phyloP scores from a whole-genome alignment of 768 basidiomycete species.

The Tricholoma hemisulphureum region DNA sequence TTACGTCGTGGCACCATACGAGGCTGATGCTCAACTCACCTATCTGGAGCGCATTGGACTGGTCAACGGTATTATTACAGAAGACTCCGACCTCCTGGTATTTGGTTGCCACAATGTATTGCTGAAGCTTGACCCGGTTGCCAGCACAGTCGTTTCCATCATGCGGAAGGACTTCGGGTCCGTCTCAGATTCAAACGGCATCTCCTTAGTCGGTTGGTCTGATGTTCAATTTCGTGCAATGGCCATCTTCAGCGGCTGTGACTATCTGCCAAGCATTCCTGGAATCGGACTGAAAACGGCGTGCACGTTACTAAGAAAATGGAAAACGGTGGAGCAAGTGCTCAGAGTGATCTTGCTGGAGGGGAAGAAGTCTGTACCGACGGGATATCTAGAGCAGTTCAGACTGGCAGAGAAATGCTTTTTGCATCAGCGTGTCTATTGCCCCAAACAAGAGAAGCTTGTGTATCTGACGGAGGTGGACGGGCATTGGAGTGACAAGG shows the following conservation, averaged over 20 bases:
- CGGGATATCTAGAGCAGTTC: conserved; percentile 73
- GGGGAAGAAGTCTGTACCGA: conserved; percentile 80
- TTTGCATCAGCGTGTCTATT: conserved; percentile 88
- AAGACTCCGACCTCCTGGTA: conserved; percentile 96
- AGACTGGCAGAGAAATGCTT: conserved; percentile 88
- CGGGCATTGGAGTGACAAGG: conserved; percentile 54
- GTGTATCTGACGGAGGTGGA: conserved; percentile 68
- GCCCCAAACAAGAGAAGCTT: conserved; percentile 62
- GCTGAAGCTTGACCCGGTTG: conserved; percentile 83
- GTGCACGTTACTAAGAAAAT: conserved; percentile 73
- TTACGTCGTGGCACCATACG: conserved; percentile 96
- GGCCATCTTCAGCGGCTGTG: conserved; percentile 92
- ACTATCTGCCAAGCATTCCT: conserved; percentile 86
- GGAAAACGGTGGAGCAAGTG: conserved; percentile 84
- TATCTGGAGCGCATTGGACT: conserved; percentile 82
- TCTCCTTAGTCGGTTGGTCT: conserved; percentile 86
- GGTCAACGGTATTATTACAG: conserved; percentile 91
- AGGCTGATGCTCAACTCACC: conserved; percentile 96
- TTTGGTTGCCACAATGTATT: conserved; percentile 93
- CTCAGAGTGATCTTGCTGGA: conserved; percentile 74
- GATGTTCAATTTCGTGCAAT: conserved; percentile 89
- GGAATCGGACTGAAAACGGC: conserved; percentile 96
- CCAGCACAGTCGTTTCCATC: conserved; percentile 64
- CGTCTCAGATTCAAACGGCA: conserved; percentile 54
- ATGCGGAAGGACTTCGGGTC: conserved; percentile 66